Base-by-base conservation (phyloP, 2,329 filamentous ascomycete species). In the Penicillium sp. region DNA sequence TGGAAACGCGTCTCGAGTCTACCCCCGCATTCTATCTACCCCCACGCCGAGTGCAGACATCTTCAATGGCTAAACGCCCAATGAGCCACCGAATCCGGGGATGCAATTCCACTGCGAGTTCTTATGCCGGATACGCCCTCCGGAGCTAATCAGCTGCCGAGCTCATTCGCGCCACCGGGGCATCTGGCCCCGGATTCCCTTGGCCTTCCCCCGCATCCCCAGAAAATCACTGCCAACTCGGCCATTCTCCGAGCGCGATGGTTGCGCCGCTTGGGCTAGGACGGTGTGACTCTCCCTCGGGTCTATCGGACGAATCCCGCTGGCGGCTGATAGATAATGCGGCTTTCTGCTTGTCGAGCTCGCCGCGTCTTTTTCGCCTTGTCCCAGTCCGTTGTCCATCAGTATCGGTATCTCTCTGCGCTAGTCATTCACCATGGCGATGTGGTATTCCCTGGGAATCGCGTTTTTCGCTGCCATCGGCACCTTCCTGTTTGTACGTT, bases 391-490 rank as follows among this genome's bases (percentile, higher is more conserved):
- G n/a, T 37, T 40, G 21, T 25, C 21, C 21, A 7, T 25, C 21
- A 11, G 15, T 26, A 7, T 33, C 19, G 19, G 25, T 29, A 33
- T 23, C 40, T 26, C 37, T 36, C 38, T 32, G 36, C 33, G 41
- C 36, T 27, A 37, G n/a, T n/a, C n/a, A 17, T 43, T 15, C 50
- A 63, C 47, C 11, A 70, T 71, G 67, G 53, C 56, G 16, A 37
- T 57, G 28, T 67, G 62, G 65, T 76, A 77, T 53, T 71, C 73
- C 2, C 59, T 77, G 19, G 70, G 72, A 4, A 61, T 80, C 42
- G 75, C 75, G 33, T 54, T 78, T 25, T 80, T 79, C 57, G 77
- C 77, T 25, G 76, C 75, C 14, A 77, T 80, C 36, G 77, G 77
- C 47, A 79, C 77, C 0, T 79, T 79, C 57, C 66, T 80, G 39